These are phyloP conservation scores for Neurospora sp. DNA, from an alignment of 495 filamentous ascomycete species.

Conservation along the genomic window DNA sequence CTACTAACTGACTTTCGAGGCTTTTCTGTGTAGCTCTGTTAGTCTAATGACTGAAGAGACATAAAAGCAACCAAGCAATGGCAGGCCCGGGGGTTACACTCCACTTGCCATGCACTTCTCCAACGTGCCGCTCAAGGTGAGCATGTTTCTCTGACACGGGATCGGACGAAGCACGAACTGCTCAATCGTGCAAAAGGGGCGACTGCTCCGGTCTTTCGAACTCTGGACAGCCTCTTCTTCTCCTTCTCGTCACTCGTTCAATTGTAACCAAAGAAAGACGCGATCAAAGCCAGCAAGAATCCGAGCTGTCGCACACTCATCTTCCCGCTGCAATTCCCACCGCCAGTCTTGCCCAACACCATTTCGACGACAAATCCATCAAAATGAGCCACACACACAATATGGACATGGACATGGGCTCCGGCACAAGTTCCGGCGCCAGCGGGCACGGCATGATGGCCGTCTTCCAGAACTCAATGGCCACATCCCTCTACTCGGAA, in stretches of 20 bases:
- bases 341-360: background rate
- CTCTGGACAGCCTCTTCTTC: background rate
- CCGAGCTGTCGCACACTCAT: background rate
- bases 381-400: slow-evolving; percentile 8
- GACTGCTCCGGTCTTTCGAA: background rate
- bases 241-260: background rate
- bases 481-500: slow-evolving; percentile 63
- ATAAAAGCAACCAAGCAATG: background rate
- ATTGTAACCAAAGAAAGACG: background rate
- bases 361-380: background rate
- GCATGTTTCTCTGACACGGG: background rate
- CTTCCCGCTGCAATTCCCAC: background rate
- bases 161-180: background rate
- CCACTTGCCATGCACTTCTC: background rate
- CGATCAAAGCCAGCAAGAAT: background rate
- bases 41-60: background rate
- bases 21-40: background rate
- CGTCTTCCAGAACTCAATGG: slow-evolving; percentile 55
- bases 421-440: slow-evolving; percentile 5
- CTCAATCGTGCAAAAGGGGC: background rate
- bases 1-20: background rate
- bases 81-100: background rate
- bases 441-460: slow-evolving; percentile 33
- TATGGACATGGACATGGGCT: background rate
- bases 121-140: background rate